Base-by-base conservation (phyloP, 2,329 filamentous ascomycete species). In the Aciculosporium take region DNA sequence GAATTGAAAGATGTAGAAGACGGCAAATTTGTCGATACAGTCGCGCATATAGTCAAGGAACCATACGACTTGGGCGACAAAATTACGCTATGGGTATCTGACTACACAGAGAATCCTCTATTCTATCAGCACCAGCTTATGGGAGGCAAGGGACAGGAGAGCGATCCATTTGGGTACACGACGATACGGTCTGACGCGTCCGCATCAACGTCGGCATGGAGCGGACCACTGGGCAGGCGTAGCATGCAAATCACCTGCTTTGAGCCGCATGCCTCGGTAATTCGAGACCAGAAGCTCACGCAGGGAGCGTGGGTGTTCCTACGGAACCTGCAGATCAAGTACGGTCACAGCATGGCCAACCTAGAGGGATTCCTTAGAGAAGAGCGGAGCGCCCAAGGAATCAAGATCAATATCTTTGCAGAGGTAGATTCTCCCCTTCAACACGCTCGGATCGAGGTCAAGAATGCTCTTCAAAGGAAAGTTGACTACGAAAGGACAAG, bases 301-400 rank as follows among this genome's bases (percentile, higher is more conserved):
- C 57, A 63, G n/a, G 73, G 74, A 3, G 64, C 76, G 20, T 79
- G 81, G 67, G 62, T 94, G 2, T 61, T 61, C 4, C 58, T 95
- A 5, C 69, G 66, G 18, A 94, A 95, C 51, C 68, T 94, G 3
- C 80, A 80, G 17, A 68, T 86, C 47, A 84, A 80, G 47, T 62
- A 61, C 17, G 71, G 72, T 10, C 64, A 55, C 37, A 66, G 69
- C 36, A 64, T 57, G 21, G 55, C 58, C 4, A 71, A 72, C 44
- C 63, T 94, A 0, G 87, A 94, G 57, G 88, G 83, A 2, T 74
- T 67, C 40, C 58, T 94, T 18, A 77, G 81, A 48, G 67, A 69
- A 39, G 84, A 91, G 50, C 60, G 60, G 5, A 50, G 51, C 1
- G 47, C 52, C 8, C 64, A 28, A 8, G 46, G 47, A 7, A 61